A percentile compares a stretch with the other conserved stretches of the same genome.
phyloP scores from a whole-genome alignment of 306 rosid genomes.

The Gleditsia sinensis region DNA sequence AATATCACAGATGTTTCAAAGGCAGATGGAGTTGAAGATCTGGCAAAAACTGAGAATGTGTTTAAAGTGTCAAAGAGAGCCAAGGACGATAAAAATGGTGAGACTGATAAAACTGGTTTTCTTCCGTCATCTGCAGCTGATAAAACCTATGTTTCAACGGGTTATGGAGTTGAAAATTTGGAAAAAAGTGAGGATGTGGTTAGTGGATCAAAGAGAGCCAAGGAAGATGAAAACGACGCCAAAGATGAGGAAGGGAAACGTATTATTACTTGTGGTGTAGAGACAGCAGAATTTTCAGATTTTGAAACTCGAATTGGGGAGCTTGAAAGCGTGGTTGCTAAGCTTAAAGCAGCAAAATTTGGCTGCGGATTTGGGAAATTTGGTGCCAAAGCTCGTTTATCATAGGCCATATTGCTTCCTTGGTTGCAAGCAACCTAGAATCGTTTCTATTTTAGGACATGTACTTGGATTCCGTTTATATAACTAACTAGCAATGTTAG shows the following conservation, averaged over 20 bases:
- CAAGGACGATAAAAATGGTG: not conserved
- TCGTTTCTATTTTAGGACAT: no score
- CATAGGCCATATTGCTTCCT: not conserved
- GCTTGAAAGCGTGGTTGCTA: conserved; percentile 29
- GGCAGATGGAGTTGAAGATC: not conserved
- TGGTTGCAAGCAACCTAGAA: not conserved
- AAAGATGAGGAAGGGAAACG: not conserved
- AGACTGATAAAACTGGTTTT: no score
- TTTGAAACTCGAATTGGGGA: conserved; percentile 32
- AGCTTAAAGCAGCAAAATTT: conserved; percentile 30
- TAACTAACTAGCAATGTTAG: no score
- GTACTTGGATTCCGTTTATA: no score
- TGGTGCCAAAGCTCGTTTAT: not conserved
- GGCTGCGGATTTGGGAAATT: not conserved
- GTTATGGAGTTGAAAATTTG: no score
- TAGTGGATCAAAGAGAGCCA: not conserved
- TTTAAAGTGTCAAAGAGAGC: not conserved
- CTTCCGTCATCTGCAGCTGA: no score
- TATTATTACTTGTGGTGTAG: not conserved
- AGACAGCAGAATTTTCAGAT: not conserved
- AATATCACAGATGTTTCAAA: not conserved
- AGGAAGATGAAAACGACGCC: not conserved
- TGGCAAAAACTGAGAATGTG: not conserved
- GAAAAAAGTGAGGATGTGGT: not conserved
- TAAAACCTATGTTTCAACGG: no score